These are phyloP conservation scores for Pugionium dolabratum DNA, from an alignment of 345 rosid genomes.

Conservation along the genomic window DNA sequence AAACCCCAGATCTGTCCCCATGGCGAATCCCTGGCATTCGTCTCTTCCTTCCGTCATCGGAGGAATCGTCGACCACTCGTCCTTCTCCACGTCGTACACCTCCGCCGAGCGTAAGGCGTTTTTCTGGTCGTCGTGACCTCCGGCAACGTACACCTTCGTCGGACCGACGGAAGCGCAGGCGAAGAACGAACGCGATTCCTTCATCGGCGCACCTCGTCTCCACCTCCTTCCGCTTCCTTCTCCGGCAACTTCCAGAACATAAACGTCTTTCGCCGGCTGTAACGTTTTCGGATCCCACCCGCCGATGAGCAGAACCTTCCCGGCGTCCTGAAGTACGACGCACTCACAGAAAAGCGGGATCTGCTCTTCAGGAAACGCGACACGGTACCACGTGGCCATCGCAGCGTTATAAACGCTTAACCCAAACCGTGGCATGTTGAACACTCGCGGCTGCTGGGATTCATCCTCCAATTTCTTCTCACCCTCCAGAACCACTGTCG, in stretches of 20 bases:
- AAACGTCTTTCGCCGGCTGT: slow-evolving; percentile 47
- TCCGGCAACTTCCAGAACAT: slow-evolving; percentile 45
- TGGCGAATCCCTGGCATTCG: slow-evolving; percentile 52
- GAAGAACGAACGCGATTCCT: slow-evolving; percentile 53
- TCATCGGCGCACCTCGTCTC: slow-evolving; percentile 52
- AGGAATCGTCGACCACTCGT: slow-evolving; percentile 52
- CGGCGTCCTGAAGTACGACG: slow-evolving; percentile 40
- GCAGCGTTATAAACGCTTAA: slow-evolving; percentile 44
- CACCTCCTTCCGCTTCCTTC: slow-evolving; percentile 39
- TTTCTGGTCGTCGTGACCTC: slow-evolving; percentile 65
- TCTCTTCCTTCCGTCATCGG: slow-evolving; percentile 58
- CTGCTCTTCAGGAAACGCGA: slow-evolving; percentile 12
- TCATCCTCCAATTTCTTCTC: slow-evolving; percentile 22
- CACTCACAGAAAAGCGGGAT: slow-evolving; percentile 64
- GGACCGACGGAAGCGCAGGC: slow-evolving; percentile 49
- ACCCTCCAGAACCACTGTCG: neutral
- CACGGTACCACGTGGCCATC: slow-evolving; percentile 42
- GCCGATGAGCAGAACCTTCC: slow-evolving; percentile 50
- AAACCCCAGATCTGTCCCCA: slow-evolving; percentile 44
- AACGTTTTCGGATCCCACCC: slow-evolving; percentile 63
- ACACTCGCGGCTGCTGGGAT: slow-evolving; percentile 24
- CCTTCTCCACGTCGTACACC: slow-evolving; percentile 49
- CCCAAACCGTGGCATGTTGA: slow-evolving; percentile 44
- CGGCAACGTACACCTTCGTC: slow-evolving; percentile 52
- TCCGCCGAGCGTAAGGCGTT: slow-evolving; percentile 54